A percentile compares a stretch with the other conserved stretches of the same genome.
These are phyloP conservation scores for Letharia lupina DNA, from an alignment of 495 filamentous ascomycete genomes.

Conservation along the genomic window DNA sequence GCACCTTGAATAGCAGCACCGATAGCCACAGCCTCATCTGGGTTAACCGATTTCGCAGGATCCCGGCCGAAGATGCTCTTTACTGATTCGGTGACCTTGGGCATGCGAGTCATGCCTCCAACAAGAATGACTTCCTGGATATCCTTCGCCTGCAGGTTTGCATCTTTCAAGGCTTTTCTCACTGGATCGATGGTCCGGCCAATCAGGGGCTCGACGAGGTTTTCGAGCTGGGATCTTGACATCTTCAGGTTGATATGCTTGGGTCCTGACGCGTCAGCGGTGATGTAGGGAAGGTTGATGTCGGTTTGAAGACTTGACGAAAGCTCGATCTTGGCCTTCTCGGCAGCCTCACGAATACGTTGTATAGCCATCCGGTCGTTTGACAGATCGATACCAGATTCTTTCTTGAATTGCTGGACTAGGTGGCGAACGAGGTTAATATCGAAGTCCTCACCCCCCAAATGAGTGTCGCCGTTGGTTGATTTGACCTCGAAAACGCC, in stretches of 20 bases:
- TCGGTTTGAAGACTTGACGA: conserved; percentile 95
- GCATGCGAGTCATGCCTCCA: conserved; percentile 99
- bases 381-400: conserved; percentile 83
- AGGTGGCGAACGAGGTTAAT: conserved; percentile 92
- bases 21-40: conserved; percentile 97
- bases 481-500: conserved; percentile 98
- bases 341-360: conserved; percentile 96
- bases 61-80: conserved; percentile 98
- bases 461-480: conserved; percentile 95
- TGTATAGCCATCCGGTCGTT: conserved; percentile 97
- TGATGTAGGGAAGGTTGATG: conserved; percentile 98
- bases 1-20: conserved; percentile 98
- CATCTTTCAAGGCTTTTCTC: conserved; percentile 96
- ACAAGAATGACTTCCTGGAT: conserved; percentile 99
- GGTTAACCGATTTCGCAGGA: conserved; percentile 97
- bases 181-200: conserved; percentile 81
- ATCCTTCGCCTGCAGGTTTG: conserved; percentile 84
- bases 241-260: conserved; percentile 98
- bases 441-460: conserved; percentile 98
- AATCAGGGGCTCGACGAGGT: conserved; percentile 87
- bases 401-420: conserved; percentile 92
- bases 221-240: conserved; percentile 86
- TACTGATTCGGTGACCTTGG: conserved; percentile 95
- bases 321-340: conserved; percentile 99
- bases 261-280: conserved; percentile 84